Conservation (phyloP, 345 rosid species). For the Clarkia xantiana region DNA sequence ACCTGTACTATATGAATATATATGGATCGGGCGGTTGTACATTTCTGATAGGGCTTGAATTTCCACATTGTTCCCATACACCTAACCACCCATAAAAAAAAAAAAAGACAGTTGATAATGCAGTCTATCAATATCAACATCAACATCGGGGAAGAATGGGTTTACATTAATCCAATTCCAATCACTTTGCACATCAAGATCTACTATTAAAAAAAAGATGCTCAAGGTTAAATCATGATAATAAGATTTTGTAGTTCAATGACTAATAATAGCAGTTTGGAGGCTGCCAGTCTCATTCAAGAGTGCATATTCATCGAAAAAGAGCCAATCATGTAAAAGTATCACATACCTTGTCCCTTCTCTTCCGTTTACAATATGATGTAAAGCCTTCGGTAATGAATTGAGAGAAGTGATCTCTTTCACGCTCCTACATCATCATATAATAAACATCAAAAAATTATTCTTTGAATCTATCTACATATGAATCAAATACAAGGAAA, state of each 20-base stretch:
- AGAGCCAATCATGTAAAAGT: not conserved
- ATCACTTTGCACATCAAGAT: too few species aligned
- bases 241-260: too few species aligned
- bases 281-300: too few species aligned
- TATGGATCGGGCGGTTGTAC: slow-evolving; percentile 94
- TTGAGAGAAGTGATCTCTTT: slow-evolving; percentile 96
- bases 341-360: slow-evolving; percentile 81
- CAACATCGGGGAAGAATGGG: too few species aligned
- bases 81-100: slow-evolving; percentile 26
- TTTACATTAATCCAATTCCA: too few species aligned
- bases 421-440: slow-evolving; percentile 52
- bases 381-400: slow-evolving; percentile 92
- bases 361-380: slow-evolving; percentile 88
- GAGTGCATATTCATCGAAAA: too few species aligned
- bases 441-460: not conserved
- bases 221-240: too few species aligned
- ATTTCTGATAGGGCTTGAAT: slow-evolving; percentile 94
- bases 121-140: too few species aligned
- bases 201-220: too few species aligned
- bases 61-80: slow-evolving; percentile 94
- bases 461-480: too few species aligned
- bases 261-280: too few species aligned
- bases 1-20: slow-evolving; percentile 92
- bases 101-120: not conserved
- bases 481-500: not conserved